Conservation (phyloP, 495 filamentous ascomycete genomes). For the Lophium mytilinum region DNA sequence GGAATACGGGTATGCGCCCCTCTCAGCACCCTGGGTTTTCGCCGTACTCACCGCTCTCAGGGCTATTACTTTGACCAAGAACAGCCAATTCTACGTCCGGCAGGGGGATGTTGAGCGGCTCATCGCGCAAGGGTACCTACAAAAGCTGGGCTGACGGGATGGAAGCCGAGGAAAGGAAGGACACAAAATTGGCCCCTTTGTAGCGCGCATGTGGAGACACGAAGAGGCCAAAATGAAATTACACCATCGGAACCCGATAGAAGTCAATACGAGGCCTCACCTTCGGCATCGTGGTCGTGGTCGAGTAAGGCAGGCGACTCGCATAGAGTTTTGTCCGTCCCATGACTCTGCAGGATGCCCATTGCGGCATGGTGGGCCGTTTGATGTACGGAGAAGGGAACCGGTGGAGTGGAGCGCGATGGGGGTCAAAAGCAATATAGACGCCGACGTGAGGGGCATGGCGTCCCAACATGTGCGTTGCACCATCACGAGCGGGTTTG, state of each 20-base stretch:
- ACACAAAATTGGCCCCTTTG: background rate
- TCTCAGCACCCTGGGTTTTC: background rate
- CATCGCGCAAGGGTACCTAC: slow-evolving; percentile 94
- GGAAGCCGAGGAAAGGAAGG: too few species aligned
- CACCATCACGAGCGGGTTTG: background rate
- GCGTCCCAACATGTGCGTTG: too few species aligned
- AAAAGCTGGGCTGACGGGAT: slow-evolving; percentile 68
- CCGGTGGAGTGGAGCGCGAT: background rate
- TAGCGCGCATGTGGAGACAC: background rate
- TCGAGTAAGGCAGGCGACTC: too few species aligned
- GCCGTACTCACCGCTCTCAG: slow-evolving; percentile 37
- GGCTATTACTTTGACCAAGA: slow-evolving; percentile 92
- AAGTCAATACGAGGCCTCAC: too few species aligned
- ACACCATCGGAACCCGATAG: too few species aligned
- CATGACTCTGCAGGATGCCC: too few species aligned
- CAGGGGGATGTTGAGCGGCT: slow-evolving; percentile 94
- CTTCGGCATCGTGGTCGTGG: too few species aligned
- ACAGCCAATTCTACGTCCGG: slow-evolving; percentile 94
- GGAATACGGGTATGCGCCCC: slow-evolving; percentile 80
- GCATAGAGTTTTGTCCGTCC: too few species aligned
- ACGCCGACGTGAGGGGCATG: background rate
- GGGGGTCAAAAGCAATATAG: background rate
- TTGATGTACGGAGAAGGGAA: slow-evolving; percentile 12
- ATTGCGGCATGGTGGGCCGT: background rate
- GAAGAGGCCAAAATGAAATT: too few species aligned